Evolutionary conservation across 805 yeast species (phyloP), one percentile per base, ranked within the genome.

Genomic region (Candida michaelii): DNA sequence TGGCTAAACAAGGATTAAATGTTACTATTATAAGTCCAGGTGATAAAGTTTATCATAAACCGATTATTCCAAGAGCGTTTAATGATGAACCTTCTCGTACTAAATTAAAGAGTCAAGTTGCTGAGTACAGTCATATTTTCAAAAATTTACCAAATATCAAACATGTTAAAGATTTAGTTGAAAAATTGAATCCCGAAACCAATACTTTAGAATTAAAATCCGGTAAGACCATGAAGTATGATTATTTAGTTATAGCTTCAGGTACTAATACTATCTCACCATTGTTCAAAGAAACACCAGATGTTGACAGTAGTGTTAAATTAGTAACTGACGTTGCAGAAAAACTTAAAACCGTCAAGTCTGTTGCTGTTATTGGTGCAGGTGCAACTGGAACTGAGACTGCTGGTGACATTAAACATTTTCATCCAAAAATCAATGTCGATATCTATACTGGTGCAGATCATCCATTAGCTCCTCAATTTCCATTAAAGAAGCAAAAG

Each of bases 381-480:
- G 71, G 71, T n/a, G 44, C 60, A 15, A 61, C 71, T 12, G 71
- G 71, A 4, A 69, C 66, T 9, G 74, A 69, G 44, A 34, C 54
- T 10, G 63, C 70, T 6, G 71, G 68, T 9, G 75, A 69, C 41
- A 50, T 69, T 24, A 71, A 60, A 3, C 43, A 25, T 14, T 39
- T 30, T 11, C 56, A 33, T 12, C 51, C 55, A 24, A 32, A 53
- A 5, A 14, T 24, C 1, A 23, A 32, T 9, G 61, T 65, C 15
- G 54, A 57, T 11, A 49, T 65, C 30, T 60, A 54, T 48, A 54
- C 66, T 12, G 65, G 63, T 25, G 17, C 55, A 27, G 12, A 38
- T 25, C 51, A 42, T 17, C 61, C 62, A 4, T 43, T 53, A 42
- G 21, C 23, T 6, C 34, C 14, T 30, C 19, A 1, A 44, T 56